These are phyloP conservation scores for Henningerozyma blattae DNA, from an alignment of 805 yeast species.

Conservation along the genomic window DNA sequence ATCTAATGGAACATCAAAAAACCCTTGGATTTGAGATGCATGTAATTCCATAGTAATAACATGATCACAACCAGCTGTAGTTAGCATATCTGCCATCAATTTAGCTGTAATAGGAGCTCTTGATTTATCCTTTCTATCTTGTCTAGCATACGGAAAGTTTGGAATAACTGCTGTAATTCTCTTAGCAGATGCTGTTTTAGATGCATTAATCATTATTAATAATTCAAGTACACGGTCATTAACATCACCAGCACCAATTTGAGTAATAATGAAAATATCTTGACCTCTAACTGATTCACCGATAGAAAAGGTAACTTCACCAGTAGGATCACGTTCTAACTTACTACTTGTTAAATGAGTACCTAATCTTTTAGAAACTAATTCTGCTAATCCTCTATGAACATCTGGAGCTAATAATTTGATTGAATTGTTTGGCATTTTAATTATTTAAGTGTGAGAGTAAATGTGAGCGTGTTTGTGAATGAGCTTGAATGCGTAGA, in stretches of 20 bases:
- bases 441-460: neutral
- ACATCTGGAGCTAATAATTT: conserved; percentile 59
- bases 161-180: conserved; percentile 76
- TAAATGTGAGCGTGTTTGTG: neutral
- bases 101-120: conserved; percentile 83
- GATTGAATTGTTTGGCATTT: conserved; percentile 37
- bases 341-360: conserved; percentile 63
- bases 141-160: conserved; percentile 80
- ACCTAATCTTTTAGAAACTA: conserved; percentile 57
- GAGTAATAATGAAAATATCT: conserved; percentile 70
- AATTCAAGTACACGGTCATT: conserved; percentile 67
- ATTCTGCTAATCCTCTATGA: conserved; percentile 72
- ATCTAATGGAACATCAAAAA: conserved; percentile 74
- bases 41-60: conserved; percentile 81
- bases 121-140: conserved; percentile 74
- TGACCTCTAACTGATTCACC: conserved; percentile 87
- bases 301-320: conserved; percentile 81
- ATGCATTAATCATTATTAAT: conserved; percentile 69
- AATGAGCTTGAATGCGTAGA: neutral
- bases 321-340: conserved; percentile 76
- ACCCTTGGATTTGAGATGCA: conserved; percentile 84
- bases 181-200: conserved; percentile 73
- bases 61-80: conserved; percentile 79
- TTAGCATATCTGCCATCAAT: conserved; percentile 69
- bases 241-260: conserved; percentile 68